Evolutionary conservation across 352 stramenopile species (phyloP).

Genomic region (Thraustotheca clavata): DNA sequence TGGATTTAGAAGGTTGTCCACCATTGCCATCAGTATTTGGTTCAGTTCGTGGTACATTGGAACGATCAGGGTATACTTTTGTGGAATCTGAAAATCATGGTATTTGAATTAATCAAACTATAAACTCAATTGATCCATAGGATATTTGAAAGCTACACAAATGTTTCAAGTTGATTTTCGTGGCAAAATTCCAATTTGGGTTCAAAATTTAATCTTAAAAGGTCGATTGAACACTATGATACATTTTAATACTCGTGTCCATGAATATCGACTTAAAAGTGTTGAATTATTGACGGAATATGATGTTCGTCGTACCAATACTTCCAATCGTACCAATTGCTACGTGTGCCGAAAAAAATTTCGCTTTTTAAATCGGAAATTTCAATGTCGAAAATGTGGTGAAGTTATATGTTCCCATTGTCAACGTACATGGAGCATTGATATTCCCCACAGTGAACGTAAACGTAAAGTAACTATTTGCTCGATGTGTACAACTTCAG

Average conservation of each 20-base stretch:
- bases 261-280: slow-evolving; percentile 16
- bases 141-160: slow-evolving; percentile 13
- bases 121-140: neutral
- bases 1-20: slow-evolving; percentile 1
- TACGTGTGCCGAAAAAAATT: slow-evolving; percentile 29
- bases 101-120: neutral
- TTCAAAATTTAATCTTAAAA: slow-evolving; percentile 21
- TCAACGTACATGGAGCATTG: slow-evolving; percentile 20
- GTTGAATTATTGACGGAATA: slow-evolving; percentile 19
- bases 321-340: slow-evolving; percentile 21
- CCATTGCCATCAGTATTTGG: neutral
- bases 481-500: slow-evolving; percentile 15
- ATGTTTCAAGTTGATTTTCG: slow-evolving; percentile 20
- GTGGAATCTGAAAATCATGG: slow-evolving; percentile 19
- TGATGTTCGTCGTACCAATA: slow-evolving; percentile 12
- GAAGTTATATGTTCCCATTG: slow-evolving; percentile 15
- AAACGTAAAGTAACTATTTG: slow-evolving; percentile 21
- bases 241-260: slow-evolving; percentile 18
- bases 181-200: slow-evolving; percentile 19
- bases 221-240: slow-evolving; percentile 17
- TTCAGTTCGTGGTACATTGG: neutral
- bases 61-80: slow-evolving; percentile 11
- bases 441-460: slow-evolving; percentile 6
- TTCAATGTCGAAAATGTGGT: slow-evolving; percentile 20
- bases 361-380: slow-evolving; percentile 23